phyloP scores from a whole-genome alignment of 1,139 yeast species.

The Taiozyma sp. region DNA sequence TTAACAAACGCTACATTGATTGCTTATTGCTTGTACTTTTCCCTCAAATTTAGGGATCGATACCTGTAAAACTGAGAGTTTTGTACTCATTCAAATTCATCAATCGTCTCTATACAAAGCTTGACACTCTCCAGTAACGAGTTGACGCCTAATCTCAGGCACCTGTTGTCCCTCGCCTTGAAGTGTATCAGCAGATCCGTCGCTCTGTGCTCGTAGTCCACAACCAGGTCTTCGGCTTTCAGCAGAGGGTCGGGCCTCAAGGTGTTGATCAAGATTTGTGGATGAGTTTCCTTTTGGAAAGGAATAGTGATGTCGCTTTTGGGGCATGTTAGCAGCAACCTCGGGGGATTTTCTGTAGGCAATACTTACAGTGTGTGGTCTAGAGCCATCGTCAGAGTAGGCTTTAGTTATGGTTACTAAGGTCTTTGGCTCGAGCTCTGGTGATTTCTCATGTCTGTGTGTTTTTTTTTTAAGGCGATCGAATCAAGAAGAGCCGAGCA shows the following conservation, averaged over 20 bases:
- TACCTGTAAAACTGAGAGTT: background rate
- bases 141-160: constrained; percentile 66
- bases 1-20: no score
- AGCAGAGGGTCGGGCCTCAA: background rate
- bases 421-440: background rate
- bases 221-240: background rate
- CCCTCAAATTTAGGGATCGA: background rate
- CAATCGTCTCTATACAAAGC: constrained; percentile 66
- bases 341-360: background rate
- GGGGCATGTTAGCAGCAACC: background rate
- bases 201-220: background rate
- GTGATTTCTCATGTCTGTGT: no score
- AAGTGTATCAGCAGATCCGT: background rate
- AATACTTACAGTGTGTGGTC: background rate
- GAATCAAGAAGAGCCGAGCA: no score
- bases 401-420: background rate
- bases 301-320: background rate
- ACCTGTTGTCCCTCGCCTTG: constrained; percentile 27
- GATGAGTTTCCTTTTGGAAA: background rate
- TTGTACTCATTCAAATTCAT: constrained; percentile 43
- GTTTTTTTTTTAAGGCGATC: background rate
- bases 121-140: constrained; percentile 63
- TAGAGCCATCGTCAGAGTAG: background rate
- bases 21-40: no score
- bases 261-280: background rate